Percentiles rank a stretch among this genome's conserved stretches.
Evolutionary conservation across 1,284 basidiomycete genomes (phyloP).

Genomic region (Malassezia pachydermatis): DNA sequence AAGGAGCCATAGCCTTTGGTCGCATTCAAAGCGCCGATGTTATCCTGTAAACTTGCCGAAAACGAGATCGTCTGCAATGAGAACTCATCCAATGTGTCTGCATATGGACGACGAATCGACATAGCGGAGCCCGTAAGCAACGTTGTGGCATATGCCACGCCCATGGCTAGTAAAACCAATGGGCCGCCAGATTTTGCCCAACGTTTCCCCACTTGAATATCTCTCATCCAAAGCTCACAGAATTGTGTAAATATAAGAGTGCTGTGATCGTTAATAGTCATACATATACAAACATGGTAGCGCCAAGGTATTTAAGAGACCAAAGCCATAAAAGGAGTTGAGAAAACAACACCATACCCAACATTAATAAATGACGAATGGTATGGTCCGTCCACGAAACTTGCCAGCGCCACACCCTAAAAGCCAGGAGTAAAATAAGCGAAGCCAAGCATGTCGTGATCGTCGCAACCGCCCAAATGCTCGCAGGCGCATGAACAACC

Average conservation of each 20-base stretch:
- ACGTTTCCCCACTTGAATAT: slow-evolving; percentile 25
- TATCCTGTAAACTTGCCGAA: slow-evolving; percentile 28
- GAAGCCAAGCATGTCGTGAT: slow-evolving; percentile 31
- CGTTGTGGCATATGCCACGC: slow-evolving; percentile 26
- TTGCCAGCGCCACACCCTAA: slow-evolving; percentile 40
- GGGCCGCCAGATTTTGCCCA: slow-evolving; percentile 32
- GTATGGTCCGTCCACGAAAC: slow-evolving; percentile 23
- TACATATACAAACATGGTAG: slow-evolving; percentile 19
- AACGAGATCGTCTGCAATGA: slow-evolving; percentile 15
- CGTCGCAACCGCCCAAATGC: slow-evolving; percentile 37
- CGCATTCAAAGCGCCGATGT: slow-evolving; percentile 10
- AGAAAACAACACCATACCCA: slow-evolving; percentile 26
- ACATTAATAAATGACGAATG: slow-evolving; percentile 23
- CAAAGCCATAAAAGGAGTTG: slow-evolving; percentile 40
- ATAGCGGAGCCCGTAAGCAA: slow-evolving; percentile 15
- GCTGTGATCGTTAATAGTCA: slow-evolving; percentile 15
- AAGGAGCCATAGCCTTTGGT: slow-evolving; percentile 30
- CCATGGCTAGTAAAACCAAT: slow-evolving; percentile 29
- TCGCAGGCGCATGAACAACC: slow-evolving; percentile 14
- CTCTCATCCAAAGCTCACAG: slow-evolving; percentile 44
- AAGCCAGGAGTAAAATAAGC: slow-evolving; percentile 25
- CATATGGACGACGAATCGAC: slow-evolving; percentile 9
- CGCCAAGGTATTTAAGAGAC: slow-evolving; percentile 34
- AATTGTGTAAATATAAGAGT: slow-evolving; percentile 45
- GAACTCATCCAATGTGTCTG: slow-evolving; percentile 6